Percentiles rank a stretch among this genome's conserved stretches.
Conservation (phyloP, 495 filamentous ascomycete species). For the Daldinia concentrica region DNA sequence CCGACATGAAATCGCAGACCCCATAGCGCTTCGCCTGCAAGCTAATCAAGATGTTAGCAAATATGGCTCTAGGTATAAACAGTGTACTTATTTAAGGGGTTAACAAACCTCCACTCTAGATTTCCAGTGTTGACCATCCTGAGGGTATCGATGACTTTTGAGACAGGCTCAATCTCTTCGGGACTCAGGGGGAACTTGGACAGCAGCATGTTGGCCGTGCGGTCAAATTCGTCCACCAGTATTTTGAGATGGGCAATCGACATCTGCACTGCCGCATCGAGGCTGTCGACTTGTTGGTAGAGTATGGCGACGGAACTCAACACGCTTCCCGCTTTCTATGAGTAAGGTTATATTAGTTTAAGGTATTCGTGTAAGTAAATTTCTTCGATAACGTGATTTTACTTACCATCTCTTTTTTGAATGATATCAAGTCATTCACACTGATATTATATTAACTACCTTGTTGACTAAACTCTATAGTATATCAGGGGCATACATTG, state of each 20-base stretch:
- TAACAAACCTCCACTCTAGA: conserved; percentile 41
- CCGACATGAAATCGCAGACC: conserved; percentile 26
- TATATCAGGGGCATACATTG: conserved; percentile 29
- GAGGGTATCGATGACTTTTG: conserved; percentile 29
- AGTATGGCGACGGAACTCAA: conserved; percentile 46
- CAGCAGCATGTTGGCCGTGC: conserved; percentile 28
- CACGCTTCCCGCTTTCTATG: conserved; percentile 41
- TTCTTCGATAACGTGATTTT: not conserved
- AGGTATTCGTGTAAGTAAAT: no score
- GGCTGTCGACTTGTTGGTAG: conserved; percentile 37
- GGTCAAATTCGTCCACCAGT: conserved; percentile 38
- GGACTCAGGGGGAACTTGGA: conserved; percentile 20
- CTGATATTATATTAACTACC: conserved; percentile 17
- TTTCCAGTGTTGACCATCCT: conserved; percentile 42
- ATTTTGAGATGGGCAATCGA: conserved; percentile 39
- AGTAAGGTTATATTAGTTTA: not conserved
- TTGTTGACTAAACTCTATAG: not conserved
- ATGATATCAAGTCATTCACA: conserved; percentile 42
- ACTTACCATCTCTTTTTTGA: conserved; percentile 46
- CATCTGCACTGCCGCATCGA: conserved; percentile 43
- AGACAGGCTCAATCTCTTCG: conserved; percentile 30
- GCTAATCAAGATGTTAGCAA: conserved; percentile 22
- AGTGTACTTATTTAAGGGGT: not conserved
- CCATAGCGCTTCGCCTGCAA: conserved; percentile 41
- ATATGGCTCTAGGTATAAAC: not conserved